Percentiles rank a stretch among this genome's conserved stretches.
Conservation (phyloP, 208 protist genomes). For the Trypanosoma boissoni region DNA sequence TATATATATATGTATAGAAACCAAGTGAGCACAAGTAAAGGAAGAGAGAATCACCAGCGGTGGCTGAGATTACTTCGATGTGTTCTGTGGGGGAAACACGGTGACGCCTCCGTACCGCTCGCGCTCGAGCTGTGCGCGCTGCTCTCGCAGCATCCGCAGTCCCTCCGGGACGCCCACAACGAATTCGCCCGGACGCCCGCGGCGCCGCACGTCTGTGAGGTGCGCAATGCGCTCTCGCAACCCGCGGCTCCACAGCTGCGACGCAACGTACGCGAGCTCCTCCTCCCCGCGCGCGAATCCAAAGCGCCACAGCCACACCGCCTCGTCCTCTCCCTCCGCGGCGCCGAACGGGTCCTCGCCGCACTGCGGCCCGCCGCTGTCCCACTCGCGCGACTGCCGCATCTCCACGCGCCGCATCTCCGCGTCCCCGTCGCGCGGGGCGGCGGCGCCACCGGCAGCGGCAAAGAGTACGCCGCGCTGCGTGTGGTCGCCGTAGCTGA, state of each 20-base stretch:
- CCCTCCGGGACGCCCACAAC: slow-evolving; percentile 89
- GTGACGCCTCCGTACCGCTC: slow-evolving; percentile 59
- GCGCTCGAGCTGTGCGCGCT: slow-evolving; percentile 72
- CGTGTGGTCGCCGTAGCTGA: slow-evolving; percentile 63
- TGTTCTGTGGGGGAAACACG: slow-evolving; percentile 78
- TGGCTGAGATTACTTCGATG: slow-evolving; percentile 7
- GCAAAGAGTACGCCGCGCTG: slow-evolving; percentile 76
- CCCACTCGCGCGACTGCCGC: slow-evolving; percentile 25
- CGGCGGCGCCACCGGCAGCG: background rate
- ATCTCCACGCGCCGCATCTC: slow-evolving; percentile 23
- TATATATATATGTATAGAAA: slow-evolving; percentile 4
- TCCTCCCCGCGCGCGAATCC: slow-evolving; percentile 64
- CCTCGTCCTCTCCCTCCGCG: slow-evolving; percentile 52
- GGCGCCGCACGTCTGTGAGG: slow-evolving; percentile 79
- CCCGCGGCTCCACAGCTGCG: slow-evolving; percentile 52
- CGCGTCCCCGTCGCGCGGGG: background rate
- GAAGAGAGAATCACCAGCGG: no score
- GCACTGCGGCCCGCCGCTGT: no score
- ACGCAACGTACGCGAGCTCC: slow-evolving; percentile 65
- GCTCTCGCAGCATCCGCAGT: slow-evolving; percentile 68
- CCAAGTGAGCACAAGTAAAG: slow-evolving; percentile 1
- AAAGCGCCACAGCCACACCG: slow-evolving; percentile 77
- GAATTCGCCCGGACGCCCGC: slow-evolving; percentile 77
- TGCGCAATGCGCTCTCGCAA: slow-evolving; percentile 67
- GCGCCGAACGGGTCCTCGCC: no score